Evolutionary conservation across 164 flowering plant genomes (phyloP).

Genomic region (Paratinospora sagittata): DNA sequence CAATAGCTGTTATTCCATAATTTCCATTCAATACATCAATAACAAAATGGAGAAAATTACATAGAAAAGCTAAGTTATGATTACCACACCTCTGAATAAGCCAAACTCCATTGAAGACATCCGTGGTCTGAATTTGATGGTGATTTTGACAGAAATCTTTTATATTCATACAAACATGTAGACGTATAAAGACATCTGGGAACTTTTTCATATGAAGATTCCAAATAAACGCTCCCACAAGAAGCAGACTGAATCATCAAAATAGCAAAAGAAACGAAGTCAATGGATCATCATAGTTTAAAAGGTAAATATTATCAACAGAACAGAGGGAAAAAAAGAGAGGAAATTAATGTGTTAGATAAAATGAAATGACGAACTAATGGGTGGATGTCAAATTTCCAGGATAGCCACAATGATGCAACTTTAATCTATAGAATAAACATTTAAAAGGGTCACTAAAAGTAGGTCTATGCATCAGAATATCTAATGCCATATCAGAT

Average conservation of each 20-base stretch:
- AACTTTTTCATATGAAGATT: slow-evolving; percentile 63
- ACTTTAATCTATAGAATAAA: not conserved
- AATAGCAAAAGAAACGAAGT: slow-evolving; percentile 4
- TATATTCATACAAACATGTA: slow-evolving; percentile 46
- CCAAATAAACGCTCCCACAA: slow-evolving; percentile 50
- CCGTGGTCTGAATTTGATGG: slow-evolving; percentile 17
- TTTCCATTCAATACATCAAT: not conserved
- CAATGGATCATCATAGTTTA: not conserved
- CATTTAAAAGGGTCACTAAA: not conserved
- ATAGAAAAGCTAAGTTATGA: not conserved
- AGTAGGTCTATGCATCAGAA: not conserved
- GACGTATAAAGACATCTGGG: slow-evolving; percentile 54
- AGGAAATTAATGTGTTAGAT: not conserved
- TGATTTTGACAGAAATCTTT: slow-evolving; percentile 28
- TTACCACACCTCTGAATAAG: slow-evolving; percentile 47
- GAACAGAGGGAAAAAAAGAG: not conserved
- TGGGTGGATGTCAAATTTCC: not conserved
- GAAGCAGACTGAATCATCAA: slow-evolving; percentile 47
- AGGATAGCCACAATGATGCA: not conserved
- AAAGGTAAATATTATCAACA: not conserved
- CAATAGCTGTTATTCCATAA: too few relatives aligned
- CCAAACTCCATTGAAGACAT: slow-evolving; percentile 39
- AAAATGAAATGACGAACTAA: not conserved
- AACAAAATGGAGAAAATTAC: not conserved
- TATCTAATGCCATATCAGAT: not conserved